Conservation (phyloP, 2,329 filamentous ascomycete genomes). For the Pyrenochaeta sp. region DNA sequence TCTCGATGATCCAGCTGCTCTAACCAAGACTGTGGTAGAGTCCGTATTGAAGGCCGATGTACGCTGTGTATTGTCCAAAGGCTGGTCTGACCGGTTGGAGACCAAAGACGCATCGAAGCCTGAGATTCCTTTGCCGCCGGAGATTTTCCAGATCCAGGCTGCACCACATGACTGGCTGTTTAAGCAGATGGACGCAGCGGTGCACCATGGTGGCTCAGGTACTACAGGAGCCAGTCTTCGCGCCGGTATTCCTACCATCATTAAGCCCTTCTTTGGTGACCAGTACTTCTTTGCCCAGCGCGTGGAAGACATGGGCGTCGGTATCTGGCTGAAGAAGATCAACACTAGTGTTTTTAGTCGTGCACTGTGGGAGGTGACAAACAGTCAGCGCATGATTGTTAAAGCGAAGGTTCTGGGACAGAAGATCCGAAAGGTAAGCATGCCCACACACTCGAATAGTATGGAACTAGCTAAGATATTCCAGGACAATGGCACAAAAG, state of each 20-base stretch:
- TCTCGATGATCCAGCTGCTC: conserved; percentile 84
- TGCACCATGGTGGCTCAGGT: conserved; percentile 92
- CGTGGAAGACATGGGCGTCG: conserved; percentile 92
- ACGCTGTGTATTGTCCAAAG: conserved; percentile 92
- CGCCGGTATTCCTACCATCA: conserved; percentile 90
- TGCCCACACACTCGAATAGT: conserved; percentile 26
- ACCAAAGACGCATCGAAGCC: conserved; percentile 66
- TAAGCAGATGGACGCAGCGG: conserved; percentile 88
- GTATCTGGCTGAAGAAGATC: conserved; percentile 86
- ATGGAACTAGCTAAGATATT: conserved; percentile 14
- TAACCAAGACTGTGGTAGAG: conserved; percentile 93
- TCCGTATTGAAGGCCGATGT: conserved; percentile 92
- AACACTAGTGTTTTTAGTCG: conserved; percentile 86
- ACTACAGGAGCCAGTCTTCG: conserved; percentile 93
- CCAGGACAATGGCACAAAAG: conserved; percentile 89
- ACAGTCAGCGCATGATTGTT: conserved; percentile 88
- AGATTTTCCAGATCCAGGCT: conserved; percentile 87
- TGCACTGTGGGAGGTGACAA: conserved; percentile 89
- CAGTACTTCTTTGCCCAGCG: conserved; percentile 94
- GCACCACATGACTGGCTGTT: conserved; percentile 98
- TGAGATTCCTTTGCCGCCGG: conserved; percentile 75
- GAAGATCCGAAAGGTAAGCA: conserved; percentile 81
- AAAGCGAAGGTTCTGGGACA: conserved; percentile 85
- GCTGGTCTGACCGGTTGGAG: conserved; percentile 87
- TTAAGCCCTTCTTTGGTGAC: conserved; percentile 97